Evolutionary conservation across 2,329 filamentous ascomycete genomes (phyloP), one percentile per base, ranked within the genome.

Genomic region (Fusarium euwallaceae): DNA sequence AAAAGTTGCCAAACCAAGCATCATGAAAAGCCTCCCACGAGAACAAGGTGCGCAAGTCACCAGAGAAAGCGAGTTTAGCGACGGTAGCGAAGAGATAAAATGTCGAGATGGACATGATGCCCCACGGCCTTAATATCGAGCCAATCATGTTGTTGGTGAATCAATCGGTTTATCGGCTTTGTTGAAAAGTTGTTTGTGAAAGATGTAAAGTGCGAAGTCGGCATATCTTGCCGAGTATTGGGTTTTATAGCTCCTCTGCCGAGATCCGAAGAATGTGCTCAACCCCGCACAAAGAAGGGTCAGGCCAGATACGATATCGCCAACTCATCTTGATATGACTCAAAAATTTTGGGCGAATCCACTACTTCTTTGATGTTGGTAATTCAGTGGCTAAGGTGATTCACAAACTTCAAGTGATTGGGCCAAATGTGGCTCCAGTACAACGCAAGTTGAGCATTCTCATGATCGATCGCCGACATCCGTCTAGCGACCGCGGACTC

Each of bases 21-120:
- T 62, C 60, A 8, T 62, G 43, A 29, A 62, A 62, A 4, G 29
- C 60, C n/a, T 62, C 41, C 60, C 60, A 62, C n/a, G 60, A 62
- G 29, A 62, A 24, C 7, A 62, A 20, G 5, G 60, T 62, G 29
- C 27, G 12, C 14, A 62, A 34, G 2, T 62, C 41, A 12, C 60
- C 60, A 14, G 41, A 20, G 14, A 34, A 9, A 2, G 22, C 22
- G 9, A 62, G 60, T 17, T 51, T 62, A 16, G 20, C 32, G 17
- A 62, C 27, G 2, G 60, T 62, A n/a, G 22, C 9, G 22, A 36
- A 27, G 12, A 62, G 41, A 9, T 62, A 48, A 9, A 29, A 62
- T 5, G 41, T 17, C 10, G 60, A 62, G 22, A 62, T n/a, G 3
- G 24, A 16, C 60, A 62, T 62, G 24, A 62, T 43, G 14, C 20